Base-by-base conservation (phyloP, 2,329 filamentous ascomycete species). In the Fusarium domesticum region DNA sequence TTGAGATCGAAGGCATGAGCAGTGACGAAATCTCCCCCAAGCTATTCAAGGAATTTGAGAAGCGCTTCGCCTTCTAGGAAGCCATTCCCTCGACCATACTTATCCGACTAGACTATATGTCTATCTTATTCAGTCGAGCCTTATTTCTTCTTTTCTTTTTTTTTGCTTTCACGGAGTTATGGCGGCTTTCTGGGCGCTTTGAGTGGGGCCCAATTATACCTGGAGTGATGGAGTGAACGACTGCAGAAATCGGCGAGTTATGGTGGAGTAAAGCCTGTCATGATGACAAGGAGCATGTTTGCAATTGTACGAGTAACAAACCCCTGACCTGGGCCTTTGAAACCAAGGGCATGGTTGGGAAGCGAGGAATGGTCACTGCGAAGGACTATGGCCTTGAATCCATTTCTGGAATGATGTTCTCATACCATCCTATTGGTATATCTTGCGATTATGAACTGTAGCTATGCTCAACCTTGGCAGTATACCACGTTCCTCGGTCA, bases 1-100 rank as follows among this genome's bases (percentile, higher is more conserved):
- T 87, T 80, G 88, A 89, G 50, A 89, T 96, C 4, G 76, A 89
- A 57, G 93, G 93, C 17, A 81, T 91, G 69, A 92, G 83, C 65
- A 96, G 90, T 62, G 89, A 98, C 63, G 93, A 97, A 70, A 98
- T 98, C 58, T 91, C 80, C 42, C 93, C 93, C n/a, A 84, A 90
- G 72, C 74, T 98, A 19, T 87, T 89, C 61, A 70, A 74, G 7
- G 90, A 96, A 69, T 88, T 98, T 65, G 84, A 88, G 70, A 80
- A 74, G 62, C 78, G 86, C 44, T 97, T 97, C 45, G 59, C 64
- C 33, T 40, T 53, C 23, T 67, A 39, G n/a, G 57, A 35, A 38
- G 23, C 18, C 6, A 18, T 35, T 17, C 18, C 16, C 17, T 28
- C 31, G 6, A 37, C 17, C n/a, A n/a, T n/a, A n/a, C n/a, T n/a